A percentile compares a stretch with the other conserved stretches of the same genome.
Conservation (phyloP, 2,329 filamentous ascomycete species). For the Aureobasidium sp. region DNA sequence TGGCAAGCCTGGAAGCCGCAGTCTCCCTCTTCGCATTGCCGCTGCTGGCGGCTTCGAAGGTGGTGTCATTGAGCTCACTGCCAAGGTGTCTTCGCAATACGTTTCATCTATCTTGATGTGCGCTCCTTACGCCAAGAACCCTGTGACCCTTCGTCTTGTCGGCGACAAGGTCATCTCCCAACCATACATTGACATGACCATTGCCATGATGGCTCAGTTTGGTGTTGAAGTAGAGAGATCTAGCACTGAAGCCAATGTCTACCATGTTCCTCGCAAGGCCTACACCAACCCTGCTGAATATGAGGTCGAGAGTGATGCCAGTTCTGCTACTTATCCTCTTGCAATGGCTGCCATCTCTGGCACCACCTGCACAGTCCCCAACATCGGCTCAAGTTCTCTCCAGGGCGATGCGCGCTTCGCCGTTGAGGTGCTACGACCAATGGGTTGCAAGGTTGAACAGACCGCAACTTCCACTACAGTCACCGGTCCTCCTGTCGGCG, state of each 20-base stretch:
- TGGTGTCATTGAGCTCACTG: slow-evolving; percentile 82
- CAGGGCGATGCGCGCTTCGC: slow-evolving; percentile 95
- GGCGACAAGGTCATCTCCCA: slow-evolving; percentile 98
- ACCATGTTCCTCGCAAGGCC: slow-evolving; percentile 77
- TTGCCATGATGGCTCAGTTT: slow-evolving; percentile 93
- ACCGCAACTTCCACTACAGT: slow-evolving; percentile 82
- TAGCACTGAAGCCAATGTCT: slow-evolving; percentile 73
- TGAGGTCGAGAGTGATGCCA: slow-evolving; percentile 91
- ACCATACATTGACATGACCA: slow-evolving; percentile 97
- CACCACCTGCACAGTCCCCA: slow-evolving; percentile 90
- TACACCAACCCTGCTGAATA: slow-evolving; percentile 84
- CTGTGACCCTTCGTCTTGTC: slow-evolving; percentile 80
- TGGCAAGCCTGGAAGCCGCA: slow-evolving; percentile 72
- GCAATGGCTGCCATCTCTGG: slow-evolving; percentile 93
- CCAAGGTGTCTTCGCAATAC: slow-evolving; percentile 97
- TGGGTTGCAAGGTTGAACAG: slow-evolving; percentile 89
- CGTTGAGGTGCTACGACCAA: slow-evolving; percentile 77
- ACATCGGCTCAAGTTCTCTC: slow-evolving; percentile 84
- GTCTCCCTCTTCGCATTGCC: slow-evolving; percentile 73
- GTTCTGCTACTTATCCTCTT: slow-evolving; percentile 91
- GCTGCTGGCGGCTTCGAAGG: slow-evolving; percentile 78
- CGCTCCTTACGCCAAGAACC: slow-evolving; percentile 89
- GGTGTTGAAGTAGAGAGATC: slow-evolving; percentile 75
- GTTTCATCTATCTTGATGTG: slow-evolving; percentile 96
- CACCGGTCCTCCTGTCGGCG: slow-evolving; percentile 69